A percentile compares a stretch with the other conserved stretches of the same genome.
phyloP scores from a whole-genome alignment of 257 asterid genomes.

The Nicotiana attenuata region DNA sequence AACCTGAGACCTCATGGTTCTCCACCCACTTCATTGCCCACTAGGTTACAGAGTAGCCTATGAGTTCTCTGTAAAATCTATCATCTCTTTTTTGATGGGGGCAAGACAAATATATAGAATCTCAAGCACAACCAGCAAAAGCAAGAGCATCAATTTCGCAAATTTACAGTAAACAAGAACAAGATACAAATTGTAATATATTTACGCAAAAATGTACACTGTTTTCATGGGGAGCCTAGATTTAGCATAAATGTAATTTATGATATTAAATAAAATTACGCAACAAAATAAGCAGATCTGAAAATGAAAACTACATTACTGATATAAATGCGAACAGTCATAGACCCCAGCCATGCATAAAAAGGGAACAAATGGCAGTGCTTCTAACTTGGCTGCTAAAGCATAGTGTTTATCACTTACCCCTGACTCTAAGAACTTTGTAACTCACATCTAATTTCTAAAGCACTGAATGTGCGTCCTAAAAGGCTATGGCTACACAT shows the following conservation, averaged over 20 bases:
- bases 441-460: background rate
- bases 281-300: background rate
- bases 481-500: background rate
- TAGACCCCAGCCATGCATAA: background rate
- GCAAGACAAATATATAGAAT: background rate
- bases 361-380: background rate
- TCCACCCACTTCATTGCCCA: too few species aligned
- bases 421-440: background rate
- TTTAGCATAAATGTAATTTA: background rate
- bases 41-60: too few species aligned
- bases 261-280: background rate
- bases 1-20: too few species aligned
- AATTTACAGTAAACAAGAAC: background rate
- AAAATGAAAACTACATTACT: background rate
- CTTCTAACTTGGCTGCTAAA: constrained; percentile 5
- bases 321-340: background rate
- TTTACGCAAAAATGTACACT: background rate
- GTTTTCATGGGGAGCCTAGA: background rate
- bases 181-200: background rate
- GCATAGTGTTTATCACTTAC: background rate
- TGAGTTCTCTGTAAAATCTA: too few species aligned
- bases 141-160: constrained; percentile 1
- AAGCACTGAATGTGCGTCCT: background rate
- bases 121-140: background rate
- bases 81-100: background rate